These are phyloP conservation scores for Dendrobium chrysotoxum DNA, from an alignment of 106 monocot species.

Conservation along the genomic window DNA sequence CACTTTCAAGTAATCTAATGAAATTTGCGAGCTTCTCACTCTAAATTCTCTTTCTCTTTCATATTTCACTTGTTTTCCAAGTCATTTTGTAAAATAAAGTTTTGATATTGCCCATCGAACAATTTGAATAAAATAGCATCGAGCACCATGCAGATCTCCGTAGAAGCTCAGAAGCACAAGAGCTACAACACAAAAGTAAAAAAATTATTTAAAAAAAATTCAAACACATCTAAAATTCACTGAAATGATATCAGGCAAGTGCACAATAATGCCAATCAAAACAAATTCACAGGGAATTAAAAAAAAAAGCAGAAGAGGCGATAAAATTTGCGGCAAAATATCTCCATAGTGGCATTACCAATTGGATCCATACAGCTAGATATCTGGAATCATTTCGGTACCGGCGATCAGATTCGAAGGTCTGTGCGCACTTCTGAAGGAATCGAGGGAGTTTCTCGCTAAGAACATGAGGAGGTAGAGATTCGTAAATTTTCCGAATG, in stretches of 20 bases:
- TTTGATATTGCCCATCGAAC: no score
- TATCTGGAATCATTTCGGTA: slow-evolving; percentile 75
- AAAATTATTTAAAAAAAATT: no score
- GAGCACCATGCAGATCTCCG: no score
- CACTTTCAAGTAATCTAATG: no score
- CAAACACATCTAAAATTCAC: background rate
- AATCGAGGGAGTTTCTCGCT: slow-evolving; percentile 88
- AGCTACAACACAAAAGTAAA: no score
- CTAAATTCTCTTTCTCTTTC: no score
- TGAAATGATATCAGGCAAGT: background rate
- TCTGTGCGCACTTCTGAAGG: slow-evolving; percentile 88
- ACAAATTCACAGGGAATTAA: background rate
- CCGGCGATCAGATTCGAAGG: slow-evolving; percentile 64
- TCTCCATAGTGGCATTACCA: slow-evolving; percentile 36
- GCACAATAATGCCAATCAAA: background rate
- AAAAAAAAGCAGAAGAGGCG: background rate
- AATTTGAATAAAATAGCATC: no score
- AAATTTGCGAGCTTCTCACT: no score
- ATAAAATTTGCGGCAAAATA: background rate
- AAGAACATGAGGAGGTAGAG: slow-evolving; percentile 35
- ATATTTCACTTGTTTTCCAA: no score
- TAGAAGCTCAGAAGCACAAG: no score
- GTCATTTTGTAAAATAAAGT: no score
- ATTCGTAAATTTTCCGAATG: slow-evolving; percentile 49
- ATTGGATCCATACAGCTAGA: slow-evolving; percentile 79